Conservation (phyloP, 2,329 filamentous ascomycete genomes). For the Claviceps africana region DNA sequence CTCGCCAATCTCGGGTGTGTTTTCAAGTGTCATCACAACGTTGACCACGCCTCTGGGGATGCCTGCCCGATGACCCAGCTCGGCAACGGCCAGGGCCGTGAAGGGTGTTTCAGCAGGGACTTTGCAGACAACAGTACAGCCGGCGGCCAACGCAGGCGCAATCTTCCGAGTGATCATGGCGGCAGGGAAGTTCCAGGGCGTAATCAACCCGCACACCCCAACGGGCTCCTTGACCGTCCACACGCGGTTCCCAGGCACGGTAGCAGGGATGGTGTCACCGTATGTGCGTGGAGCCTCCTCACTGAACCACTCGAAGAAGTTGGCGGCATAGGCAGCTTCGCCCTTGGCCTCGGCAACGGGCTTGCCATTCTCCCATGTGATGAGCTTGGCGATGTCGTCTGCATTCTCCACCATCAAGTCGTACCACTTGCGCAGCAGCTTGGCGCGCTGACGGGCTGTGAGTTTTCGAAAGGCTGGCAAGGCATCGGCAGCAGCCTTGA, state of each 20-base stretch:
- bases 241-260: conserved; percentile 57
- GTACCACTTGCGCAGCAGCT: conserved; percentile 67
- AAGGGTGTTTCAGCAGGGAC: conserved; percentile 86
- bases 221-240: conserved; percentile 72
- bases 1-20: conserved; percentile 68
- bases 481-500: conserved; percentile 67
- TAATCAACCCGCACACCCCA: conserved; percentile 70
- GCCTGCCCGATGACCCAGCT: conserved; percentile 74
- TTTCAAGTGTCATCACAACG: conserved; percentile 64
- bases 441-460: conserved; percentile 61
- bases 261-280: conserved; percentile 61
- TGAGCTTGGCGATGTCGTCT: conserved; percentile 68
- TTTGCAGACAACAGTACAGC: conserved; percentile 88
- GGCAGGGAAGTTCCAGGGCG: conserved; percentile 76
- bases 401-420: conserved; percentile 64
- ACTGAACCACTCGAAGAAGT: conserved; percentile 69
- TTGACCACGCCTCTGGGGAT: conserved; percentile 87
- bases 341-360: conserved; percentile 60
- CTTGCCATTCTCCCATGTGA: conserved; percentile 87
- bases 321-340: conserved; percentile 58
- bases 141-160: conserved; percentile 71
- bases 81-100: conserved; percentile 74
- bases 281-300: conserved; percentile 64
- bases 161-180: conserved; percentile 63
- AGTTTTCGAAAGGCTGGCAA: conserved; percentile 56